Percentiles rank a stretch among this genome's conserved stretches.
phyloP scores from a whole-genome alignment of 176 grass and related monocot genomes.

The Olyra latifolia region DNA sequence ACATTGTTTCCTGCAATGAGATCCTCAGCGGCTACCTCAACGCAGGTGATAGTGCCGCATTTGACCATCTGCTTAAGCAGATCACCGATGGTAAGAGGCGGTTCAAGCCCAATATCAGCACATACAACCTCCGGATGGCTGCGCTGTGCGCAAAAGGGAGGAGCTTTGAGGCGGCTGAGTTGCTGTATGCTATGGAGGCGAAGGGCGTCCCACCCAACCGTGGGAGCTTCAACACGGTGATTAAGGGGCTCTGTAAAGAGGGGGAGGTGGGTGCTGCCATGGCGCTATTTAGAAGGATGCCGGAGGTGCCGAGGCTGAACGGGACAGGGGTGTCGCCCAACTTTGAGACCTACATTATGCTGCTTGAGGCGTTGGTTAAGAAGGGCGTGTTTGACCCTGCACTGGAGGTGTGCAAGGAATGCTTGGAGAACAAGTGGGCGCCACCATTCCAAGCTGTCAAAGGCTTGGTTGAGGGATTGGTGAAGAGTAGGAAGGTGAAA shows the following conservation, averaged over 20 bases:
- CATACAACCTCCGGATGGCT: slow-evolving; percentile 71
- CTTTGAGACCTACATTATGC: slow-evolving; percentile 50
- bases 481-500: slow-evolving; percentile 55
- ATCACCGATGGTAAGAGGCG: background rate
- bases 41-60: slow-evolving; percentile 34
- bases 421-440: slow-evolving; percentile 60
- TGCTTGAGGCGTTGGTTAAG: slow-evolving; percentile 59
- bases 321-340: slow-evolving; percentile 52
- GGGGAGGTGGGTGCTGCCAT: slow-evolving; percentile 53
- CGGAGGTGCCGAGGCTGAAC: slow-evolving; percentile 39
- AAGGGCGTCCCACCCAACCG: slow-evolving; percentile 48
- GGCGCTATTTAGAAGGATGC: slow-evolving; percentile 60
- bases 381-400: slow-evolving; percentile 48
- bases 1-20: slow-evolving; percentile 83
- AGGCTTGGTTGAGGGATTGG: slow-evolving; percentile 54
- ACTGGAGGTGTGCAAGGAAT: slow-evolving; percentile 64
- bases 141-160: slow-evolving; percentile 50
- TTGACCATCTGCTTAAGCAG: slow-evolving; percentile 53
- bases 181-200: slow-evolving; percentile 52
- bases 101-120: slow-evolving; percentile 49
- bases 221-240: slow-evolving; percentile 55
- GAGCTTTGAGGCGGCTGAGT: slow-evolving; percentile 61
- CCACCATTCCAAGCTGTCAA: slow-evolving; percentile 59
- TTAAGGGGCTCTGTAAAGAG: slow-evolving; percentile 54
- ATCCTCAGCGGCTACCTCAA: slow-evolving; percentile 65